phyloP scores from a whole-genome alignment of 495 filamentous ascomycete genomes.

The Chaetomidium leptoderma region DNA sequence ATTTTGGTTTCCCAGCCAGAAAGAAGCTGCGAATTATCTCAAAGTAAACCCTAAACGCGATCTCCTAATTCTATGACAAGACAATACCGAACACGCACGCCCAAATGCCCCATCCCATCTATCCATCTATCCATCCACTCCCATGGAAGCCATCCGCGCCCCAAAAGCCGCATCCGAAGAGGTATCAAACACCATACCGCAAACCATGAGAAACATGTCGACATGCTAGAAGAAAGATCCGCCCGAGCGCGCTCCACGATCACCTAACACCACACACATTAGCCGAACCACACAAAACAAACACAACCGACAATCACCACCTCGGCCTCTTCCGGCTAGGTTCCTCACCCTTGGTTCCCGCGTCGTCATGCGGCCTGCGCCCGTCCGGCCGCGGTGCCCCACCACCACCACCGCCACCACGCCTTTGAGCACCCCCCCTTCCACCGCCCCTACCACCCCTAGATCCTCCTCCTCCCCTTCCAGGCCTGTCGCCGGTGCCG shows the following conservation, averaged over 20 bases:
- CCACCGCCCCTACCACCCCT: neutral
- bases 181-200: slow-evolving; percentile 6
- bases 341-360: slow-evolving; percentile 12
- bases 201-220: neutral
- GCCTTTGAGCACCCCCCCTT: neutral
- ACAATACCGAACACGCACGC: neutral
- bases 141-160: neutral
- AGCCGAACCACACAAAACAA: slow-evolving; percentile 9
- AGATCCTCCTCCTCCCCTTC: neutral
- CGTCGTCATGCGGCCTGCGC: neutral
- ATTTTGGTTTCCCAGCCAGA: too few species aligned
- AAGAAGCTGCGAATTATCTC: neutral
- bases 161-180: neutral
- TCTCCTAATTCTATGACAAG: neutral
- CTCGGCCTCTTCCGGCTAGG: slow-evolving; percentile 19
- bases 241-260: neutral
- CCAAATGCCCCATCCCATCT: neutral
- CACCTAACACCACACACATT: slow-evolving; percentile 8
- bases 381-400: neutral
- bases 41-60: neutral
- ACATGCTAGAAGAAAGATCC: neutral
- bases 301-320: neutral
- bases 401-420: neutral
- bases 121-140: too few species aligned
- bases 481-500: neutral